Percentiles rank a stretch among this genome's conserved stretches.
Evolutionary conservation across 208 protist genomes (phyloP).

Genomic region (Trypanosoma mega): DNA sequence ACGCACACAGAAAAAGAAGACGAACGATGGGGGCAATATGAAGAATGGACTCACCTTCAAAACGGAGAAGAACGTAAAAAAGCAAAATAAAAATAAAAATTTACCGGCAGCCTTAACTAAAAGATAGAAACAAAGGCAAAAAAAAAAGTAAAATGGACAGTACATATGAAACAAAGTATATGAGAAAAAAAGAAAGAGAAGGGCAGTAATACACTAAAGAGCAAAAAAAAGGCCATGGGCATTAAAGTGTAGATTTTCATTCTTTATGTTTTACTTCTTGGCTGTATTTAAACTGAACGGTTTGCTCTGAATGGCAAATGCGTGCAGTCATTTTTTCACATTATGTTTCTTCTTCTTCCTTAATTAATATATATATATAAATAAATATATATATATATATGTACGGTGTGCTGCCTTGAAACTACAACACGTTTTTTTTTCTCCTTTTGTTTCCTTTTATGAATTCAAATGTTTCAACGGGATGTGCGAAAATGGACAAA

Average conservation of each 20-base stretch:
- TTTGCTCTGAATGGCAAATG: no score
- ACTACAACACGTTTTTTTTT: neutral
- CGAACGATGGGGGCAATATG: no score
- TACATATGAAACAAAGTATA: neutral
- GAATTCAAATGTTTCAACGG: neutral
- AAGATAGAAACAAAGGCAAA: no score
- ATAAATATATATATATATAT: conserved; percentile 13
- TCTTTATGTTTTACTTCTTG: neutral
- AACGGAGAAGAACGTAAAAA: no score
- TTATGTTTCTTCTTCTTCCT: neutral
- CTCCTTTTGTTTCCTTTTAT: neutral
- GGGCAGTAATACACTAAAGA: neutral
- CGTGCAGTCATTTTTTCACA: neutral
- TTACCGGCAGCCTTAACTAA: no score
- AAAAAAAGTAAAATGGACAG: neutral
- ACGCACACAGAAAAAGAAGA: no score
- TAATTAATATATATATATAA: neutral
- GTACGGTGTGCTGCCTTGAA: neutral
- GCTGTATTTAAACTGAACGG: no score
- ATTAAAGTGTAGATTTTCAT: neutral
- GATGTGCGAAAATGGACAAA: conserved; percentile 1
- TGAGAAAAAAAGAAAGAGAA: neutral
- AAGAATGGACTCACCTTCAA: no score
- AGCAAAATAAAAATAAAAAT: no score
- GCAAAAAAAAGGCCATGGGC: neutral